Percentiles rank a stretch among this genome's conserved stretches.
Evolutionary conservation across 2,329 filamentous ascomycete species (phyloP).

Genomic region (Neophaeococcomyces aloes): DNA sequence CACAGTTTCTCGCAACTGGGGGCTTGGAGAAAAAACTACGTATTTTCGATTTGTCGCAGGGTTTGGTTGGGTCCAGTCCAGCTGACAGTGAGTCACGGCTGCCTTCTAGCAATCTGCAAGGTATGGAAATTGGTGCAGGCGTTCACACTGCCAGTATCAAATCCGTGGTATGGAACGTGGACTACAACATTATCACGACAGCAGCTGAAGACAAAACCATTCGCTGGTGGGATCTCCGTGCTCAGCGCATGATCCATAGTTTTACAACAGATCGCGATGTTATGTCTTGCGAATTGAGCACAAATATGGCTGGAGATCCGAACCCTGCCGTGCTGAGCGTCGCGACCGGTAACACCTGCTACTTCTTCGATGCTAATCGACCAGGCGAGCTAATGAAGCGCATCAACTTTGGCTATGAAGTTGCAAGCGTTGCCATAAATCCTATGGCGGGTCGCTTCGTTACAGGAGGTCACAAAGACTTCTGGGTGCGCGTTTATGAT

Average conservation of each 20-base stretch:
- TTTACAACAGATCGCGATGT: constrained; percentile 74
- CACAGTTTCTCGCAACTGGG: constrained; percentile 77
- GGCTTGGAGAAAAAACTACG: constrained; percentile 95
- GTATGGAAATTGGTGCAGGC: constrained; percentile 69
- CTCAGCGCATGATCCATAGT: constrained; percentile 62
- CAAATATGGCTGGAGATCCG: constrained; percentile 51
- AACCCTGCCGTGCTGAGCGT: constrained; percentile 71
- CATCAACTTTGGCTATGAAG: constrained; percentile 67
- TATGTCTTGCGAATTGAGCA: constrained; percentile 82
- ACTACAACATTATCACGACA: constrained; percentile 80
- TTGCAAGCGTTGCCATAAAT: constrained; percentile 84
- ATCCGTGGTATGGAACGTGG: constrained; percentile 85
- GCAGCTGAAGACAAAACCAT: constrained; percentile 83
- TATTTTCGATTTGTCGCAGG: constrained; percentile 66
- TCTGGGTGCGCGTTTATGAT: constrained; percentile 91
- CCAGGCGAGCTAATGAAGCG: constrained; percentile 66
- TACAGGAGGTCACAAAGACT: constrained; percentile 82
- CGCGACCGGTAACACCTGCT: constrained; percentile 85
- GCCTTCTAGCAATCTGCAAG: constrained; percentile 28
- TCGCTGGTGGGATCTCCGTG: constrained; percentile 86
- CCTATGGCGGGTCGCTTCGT: constrained; percentile 71
- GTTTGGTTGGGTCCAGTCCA: constrained; percentile 34
- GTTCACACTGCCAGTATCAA: constrained; percentile 85
- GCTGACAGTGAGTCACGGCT: constrained; percentile 29
- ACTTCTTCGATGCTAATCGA: constrained; percentile 72